Evolutionary conservation across 108 stramenopile genomes (phyloP).

Genomic region (Mayamaea pseudoterrestris): DNA sequence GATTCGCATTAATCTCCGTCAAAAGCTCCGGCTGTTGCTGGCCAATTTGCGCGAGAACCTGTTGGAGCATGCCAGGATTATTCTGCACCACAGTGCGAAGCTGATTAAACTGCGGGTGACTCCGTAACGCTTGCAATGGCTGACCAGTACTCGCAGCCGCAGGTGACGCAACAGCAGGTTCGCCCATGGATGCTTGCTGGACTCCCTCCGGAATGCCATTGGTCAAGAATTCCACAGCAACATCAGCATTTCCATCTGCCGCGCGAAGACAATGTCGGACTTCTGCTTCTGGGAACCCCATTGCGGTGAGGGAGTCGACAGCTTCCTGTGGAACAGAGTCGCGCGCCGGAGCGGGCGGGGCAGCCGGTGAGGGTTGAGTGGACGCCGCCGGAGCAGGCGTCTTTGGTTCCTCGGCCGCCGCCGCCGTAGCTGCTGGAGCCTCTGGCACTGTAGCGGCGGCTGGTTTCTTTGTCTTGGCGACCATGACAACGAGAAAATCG

Average conservation of each 20-base stretch:
- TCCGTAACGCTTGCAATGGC: constrained; percentile 72
- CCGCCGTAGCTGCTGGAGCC: constrained; percentile 24
- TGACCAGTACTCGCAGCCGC: constrained; percentile 18
- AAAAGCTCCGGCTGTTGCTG: constrained; percentile 85
- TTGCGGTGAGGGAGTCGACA: constrained; percentile 58
- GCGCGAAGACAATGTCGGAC: constrained; percentile 85
- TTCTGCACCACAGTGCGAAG: constrained; percentile 85
- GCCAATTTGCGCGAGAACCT: constrained; percentile 86
- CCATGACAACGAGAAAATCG: constrained; percentile 96
- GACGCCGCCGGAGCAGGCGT: constrained; percentile 35
- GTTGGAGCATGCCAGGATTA: constrained; percentile 80
- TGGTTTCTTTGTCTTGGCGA: constrained; percentile 83
- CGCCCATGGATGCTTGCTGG: constrained; percentile 11
- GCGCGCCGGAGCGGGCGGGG: constrained; percentile 12
- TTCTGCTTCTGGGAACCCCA: constrained; percentile 82
- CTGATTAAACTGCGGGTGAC: constrained; percentile 91
- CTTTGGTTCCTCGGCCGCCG: constrained; percentile 24
- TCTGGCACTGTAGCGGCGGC: constrained; percentile 45
- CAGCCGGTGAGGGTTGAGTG: constrained; percentile 11
- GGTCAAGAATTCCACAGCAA: constrained; percentile 95
- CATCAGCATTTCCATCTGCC: constrained; percentile 86
- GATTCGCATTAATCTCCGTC: constrained; percentile 87
- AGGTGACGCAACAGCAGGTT: constrained; percentile 18
- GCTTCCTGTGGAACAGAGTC: constrained; percentile 43
- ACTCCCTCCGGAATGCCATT: constrained; percentile 89